These are phyloP conservation scores for Phytophthora podocarpi DNA, from an alignment of 352 stramenopile species.

Conservation along the genomic window DNA sequence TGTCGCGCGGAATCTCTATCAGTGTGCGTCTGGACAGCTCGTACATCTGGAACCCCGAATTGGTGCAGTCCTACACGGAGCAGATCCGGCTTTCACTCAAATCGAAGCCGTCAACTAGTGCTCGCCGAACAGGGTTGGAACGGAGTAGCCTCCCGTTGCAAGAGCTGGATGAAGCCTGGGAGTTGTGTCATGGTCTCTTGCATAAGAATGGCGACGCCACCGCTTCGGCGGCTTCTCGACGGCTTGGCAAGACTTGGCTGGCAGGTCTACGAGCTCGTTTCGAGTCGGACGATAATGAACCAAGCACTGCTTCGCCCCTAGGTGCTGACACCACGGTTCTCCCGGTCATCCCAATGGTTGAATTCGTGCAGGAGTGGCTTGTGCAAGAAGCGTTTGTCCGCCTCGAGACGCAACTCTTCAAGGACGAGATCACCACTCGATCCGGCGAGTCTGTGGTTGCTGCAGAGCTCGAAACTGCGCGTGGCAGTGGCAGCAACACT, in stretches of 20 bases:
- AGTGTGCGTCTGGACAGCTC: constrained; percentile 60
- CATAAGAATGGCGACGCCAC: constrained; percentile 29
- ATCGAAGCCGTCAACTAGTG: constrained; percentile 8
- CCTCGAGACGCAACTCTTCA: constrained; percentile 62
- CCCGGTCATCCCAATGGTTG: constrained; percentile 43
- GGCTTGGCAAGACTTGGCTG: constrained; percentile 52
- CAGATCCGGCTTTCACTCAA: constrained; percentile 42
- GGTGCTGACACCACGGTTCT: background rate
- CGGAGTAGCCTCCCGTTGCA: constrained; percentile 31
- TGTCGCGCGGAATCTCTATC: constrained; percentile 70
- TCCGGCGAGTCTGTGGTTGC: constrained; percentile 53
- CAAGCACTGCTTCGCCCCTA: background rate
- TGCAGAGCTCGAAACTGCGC: constrained; percentile 52
- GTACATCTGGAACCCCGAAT: constrained; percentile 45
- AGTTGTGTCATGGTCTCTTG: constrained; percentile 45
- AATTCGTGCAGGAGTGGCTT: constrained; percentile 83
- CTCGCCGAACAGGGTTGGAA: constrained; percentile 20
- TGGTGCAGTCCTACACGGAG: constrained; percentile 49
- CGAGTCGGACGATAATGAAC: constrained; percentile 32
- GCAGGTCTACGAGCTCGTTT: constrained; percentile 44
- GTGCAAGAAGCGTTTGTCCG: constrained; percentile 66
- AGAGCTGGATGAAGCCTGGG: constrained; percentile 61
- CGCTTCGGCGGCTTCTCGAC: constrained; percentile 14
- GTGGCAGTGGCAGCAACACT: constrained; percentile 59
- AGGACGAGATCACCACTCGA: constrained; percentile 42